A percentile compares a stretch with the other conserved stretches of the same genome.
Conservation (phyloP, 2,329 filamentous ascomycete species). For the Mariannaea sp. region DNA sequence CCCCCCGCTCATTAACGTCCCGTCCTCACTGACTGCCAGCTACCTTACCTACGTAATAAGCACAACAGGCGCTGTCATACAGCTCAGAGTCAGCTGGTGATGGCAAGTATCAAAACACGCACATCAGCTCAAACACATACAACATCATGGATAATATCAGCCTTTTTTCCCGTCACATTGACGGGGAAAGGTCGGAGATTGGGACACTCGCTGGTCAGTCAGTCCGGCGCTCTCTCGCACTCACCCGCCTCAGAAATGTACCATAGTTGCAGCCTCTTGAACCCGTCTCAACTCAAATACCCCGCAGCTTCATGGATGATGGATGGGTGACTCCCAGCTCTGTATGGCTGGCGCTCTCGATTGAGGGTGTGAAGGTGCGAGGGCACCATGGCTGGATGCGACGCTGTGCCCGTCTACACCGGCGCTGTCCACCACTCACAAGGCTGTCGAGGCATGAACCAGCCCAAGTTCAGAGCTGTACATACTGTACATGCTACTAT, state of each 20-base stretch:
- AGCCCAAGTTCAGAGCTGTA: not conserved
- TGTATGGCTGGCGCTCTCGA: constrained; percentile 14
- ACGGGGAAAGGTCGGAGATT: no score
- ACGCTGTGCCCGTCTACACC: constrained; percentile 24
- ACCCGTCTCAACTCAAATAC: constrained; percentile 17
- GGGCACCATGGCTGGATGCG: constrained; percentile 22
- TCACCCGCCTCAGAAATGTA: no score
- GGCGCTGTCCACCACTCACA: constrained; percentile 15
- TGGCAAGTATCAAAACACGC: not conserved
- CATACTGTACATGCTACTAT: no score
- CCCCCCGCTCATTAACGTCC: constrained; percentile 14
- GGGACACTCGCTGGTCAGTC: no score
- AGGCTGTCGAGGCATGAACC: constrained; percentile 13
- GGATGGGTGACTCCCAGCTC: constrained; percentile 10
- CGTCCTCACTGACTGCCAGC: not conserved
- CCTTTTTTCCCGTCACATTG: no score
- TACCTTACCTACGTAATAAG: no score
- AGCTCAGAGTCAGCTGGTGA: no score
- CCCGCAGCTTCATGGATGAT: constrained; percentile 18
- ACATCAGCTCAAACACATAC: no score
- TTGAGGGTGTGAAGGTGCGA: constrained; percentile 15
- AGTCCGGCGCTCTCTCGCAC: no score
- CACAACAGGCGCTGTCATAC: no score
- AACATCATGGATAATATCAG: no score
- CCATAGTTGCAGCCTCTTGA: constrained; percentile 16